Conservation (phyloP, 768 basidiomycete species). For the Agrocybe praecox region DNA sequence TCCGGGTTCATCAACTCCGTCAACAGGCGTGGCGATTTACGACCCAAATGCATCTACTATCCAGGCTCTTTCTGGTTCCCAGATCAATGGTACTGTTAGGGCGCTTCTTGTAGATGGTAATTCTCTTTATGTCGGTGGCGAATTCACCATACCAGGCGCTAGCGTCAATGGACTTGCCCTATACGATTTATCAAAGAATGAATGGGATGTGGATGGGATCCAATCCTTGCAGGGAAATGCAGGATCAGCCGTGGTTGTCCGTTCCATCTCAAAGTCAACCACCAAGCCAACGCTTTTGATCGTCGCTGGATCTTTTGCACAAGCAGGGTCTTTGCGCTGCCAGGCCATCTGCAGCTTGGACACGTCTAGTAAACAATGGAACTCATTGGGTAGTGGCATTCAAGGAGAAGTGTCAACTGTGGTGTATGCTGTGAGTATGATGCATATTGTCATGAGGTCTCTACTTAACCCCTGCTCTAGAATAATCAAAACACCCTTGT, state of each 20-base stretch:
- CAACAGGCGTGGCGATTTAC: slow-evolving; percentile 72
- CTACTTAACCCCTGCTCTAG: slow-evolving; percentile 35
- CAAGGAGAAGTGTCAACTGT: slow-evolving; percentile 81
- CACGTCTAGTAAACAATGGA: slow-evolving; percentile 73
- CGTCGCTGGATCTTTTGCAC: slow-evolving; percentile 86
- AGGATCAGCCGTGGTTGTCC: slow-evolving; percentile 62
- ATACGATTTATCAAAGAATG: slow-evolving; percentile 70
- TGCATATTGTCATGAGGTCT: slow-evolving; percentile 5
- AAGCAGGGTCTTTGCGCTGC: slow-evolving; percentile 77
- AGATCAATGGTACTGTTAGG: slow-evolving; percentile 76
- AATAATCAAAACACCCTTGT: slow-evolving; percentile 68
- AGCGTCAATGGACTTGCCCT: slow-evolving; percentile 71
- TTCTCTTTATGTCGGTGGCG: slow-evolving; percentile 80
- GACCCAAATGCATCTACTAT: slow-evolving; percentile 52
- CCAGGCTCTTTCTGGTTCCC: slow-evolving; percentile 57
- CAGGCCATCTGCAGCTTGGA: slow-evolving; percentile 81
- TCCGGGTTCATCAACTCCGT: slow-evolving; percentile 36
- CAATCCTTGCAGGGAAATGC: slow-evolving; percentile 61
- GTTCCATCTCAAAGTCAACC: slow-evolving; percentile 66
- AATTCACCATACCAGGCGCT: slow-evolving; percentile 67
- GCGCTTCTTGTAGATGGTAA: slow-evolving; percentile 74
- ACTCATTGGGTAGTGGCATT: slow-evolving; percentile 75
- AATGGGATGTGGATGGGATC: slow-evolving; percentile 62
- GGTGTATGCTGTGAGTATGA: slow-evolving; percentile 70
- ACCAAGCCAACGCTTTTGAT: slow-evolving; percentile 65